Conservation (phyloP, 2,329 filamentous ascomycete genomes). For the Diplodia scrobiculata region DNA sequence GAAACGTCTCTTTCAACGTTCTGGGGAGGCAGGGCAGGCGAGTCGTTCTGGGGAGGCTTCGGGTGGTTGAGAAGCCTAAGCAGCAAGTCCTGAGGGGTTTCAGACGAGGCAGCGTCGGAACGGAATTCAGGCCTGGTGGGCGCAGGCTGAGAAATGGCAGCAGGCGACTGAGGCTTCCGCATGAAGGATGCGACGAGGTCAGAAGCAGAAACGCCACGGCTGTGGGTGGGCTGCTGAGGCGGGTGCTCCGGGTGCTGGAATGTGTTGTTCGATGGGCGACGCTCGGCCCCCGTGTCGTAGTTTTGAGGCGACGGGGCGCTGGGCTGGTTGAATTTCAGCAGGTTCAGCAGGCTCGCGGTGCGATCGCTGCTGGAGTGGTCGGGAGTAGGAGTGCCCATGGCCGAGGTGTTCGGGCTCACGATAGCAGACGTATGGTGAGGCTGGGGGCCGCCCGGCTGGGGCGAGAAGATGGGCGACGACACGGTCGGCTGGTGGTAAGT, state of each 20-base stretch:
- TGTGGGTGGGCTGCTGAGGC: slow-evolving; percentile 36
- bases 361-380: slow-evolving; percentile 50
- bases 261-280: slow-evolving; percentile 34
- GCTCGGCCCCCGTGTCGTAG: slow-evolving; percentile 40
- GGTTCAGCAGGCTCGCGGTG: slow-evolving; percentile 62
- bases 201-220: slow-evolving; percentile 55
- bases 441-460: slow-evolving; percentile 56
- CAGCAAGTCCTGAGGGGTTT: slow-evolving; percentile 80
- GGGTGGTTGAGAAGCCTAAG: slow-evolving; percentile 82
- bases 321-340: slow-evolving; percentile 65
- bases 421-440: slow-evolving; percentile 61
- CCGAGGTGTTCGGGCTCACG: slow-evolving; percentile 59
- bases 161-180: slow-evolving; percentile 46
- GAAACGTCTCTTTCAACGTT: slow-evolving; percentile 42
- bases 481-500: slow-evolving; percentile 59
- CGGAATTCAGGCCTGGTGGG: slow-evolving; percentile 36
- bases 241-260: slow-evolving; percentile 29
- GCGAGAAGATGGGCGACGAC: slow-evolving; percentile 61
- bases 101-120: slow-evolving; percentile 39
- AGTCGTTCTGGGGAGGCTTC: slow-evolving; percentile 49
- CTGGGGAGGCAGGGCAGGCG: slow-evolving; percentile 35
- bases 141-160: slow-evolving; percentile 40
- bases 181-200: slow-evolving; percentile 61
- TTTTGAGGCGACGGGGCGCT: slow-evolving; percentile 37
- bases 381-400: slow-evolving; percentile 47